Percentiles rank a stretch among this genome's conserved stretches.
These are phyloP conservation scores for Aspergillus incahuasiensis DNA, from an alignment of 495 filamentous ascomycete genomes.

Conservation along the genomic window DNA sequence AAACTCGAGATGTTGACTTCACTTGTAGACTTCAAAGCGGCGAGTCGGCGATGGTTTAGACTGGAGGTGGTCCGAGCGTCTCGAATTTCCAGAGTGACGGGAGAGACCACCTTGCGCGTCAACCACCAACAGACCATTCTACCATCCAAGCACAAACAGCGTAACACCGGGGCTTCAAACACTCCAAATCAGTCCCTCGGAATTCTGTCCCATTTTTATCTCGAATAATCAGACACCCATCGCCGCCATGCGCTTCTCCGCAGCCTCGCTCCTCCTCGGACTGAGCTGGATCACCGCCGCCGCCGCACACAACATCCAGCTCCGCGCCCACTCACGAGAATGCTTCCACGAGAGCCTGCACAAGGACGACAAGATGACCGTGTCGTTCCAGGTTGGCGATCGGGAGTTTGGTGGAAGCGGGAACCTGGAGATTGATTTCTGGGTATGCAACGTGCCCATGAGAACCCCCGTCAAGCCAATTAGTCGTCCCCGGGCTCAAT, in stretches of 20 bases:
- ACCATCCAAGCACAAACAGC: conserved; percentile 10
- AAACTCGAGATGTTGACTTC: too few species aligned
- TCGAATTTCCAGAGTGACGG: conserved; percentile 22
- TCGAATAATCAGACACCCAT: not conserved
- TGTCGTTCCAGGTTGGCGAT: conserved; percentile 97
- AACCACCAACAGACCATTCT: not conserved
- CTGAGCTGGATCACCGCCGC: conserved; percentile 59
- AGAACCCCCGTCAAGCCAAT: too few species aligned
- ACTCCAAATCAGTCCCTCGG: too few species aligned
- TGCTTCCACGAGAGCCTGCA: conserved; percentile 96
- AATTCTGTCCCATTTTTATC: too few species aligned
- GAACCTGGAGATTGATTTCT: conserved; percentile 96
- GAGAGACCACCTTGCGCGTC: conserved; percentile 40
- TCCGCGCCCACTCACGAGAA: conserved; percentile 84
- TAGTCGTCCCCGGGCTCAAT: not conserved
- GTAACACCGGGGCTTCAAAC: not conserved
- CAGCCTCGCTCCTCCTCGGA: conserved; percentile 53
- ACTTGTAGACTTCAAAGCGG: too few species aligned
- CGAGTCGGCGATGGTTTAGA: not conserved
- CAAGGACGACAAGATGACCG: conserved; percentile 94
- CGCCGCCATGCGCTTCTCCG: conserved; percentile 51
- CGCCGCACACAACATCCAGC: conserved; percentile 89
- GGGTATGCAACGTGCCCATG: conserved; percentile 55
- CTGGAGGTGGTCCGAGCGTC: conserved; percentile 43
- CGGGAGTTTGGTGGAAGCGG: conserved; percentile 91